phyloP scores from a whole-genome alignment of 768 basidiomycete genomes.

The Pleurotus citrinopileatus region DNA sequence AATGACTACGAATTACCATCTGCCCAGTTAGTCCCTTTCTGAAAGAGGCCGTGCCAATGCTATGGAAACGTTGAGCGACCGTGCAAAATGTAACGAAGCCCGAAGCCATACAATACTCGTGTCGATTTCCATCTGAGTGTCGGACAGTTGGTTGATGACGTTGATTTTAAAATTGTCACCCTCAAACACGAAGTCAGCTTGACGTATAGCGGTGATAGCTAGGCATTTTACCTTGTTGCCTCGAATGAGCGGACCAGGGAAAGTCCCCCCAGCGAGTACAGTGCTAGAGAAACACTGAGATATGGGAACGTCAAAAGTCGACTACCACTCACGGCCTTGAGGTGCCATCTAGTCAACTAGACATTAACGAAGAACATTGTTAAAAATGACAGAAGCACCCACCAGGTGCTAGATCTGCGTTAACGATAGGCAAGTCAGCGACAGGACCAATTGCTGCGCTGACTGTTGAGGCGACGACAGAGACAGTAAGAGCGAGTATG shows the following conservation, averaged over 20 bases:
- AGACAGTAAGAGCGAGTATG: neutral
- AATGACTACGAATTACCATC: conserved; percentile 30
- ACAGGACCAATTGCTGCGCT: conserved; percentile 5
- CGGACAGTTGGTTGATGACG: neutral
- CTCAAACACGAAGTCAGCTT: neutral
- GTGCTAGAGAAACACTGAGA: neutral
- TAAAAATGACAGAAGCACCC: neutral
- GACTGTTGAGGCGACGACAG: neutral
- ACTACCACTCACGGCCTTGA: neutral
- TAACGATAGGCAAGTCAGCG: conserved; percentile 5
- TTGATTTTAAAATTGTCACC: conserved; percentile 8
- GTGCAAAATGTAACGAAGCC: neutral
- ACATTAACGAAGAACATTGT: neutral
- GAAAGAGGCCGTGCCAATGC: conserved; percentile 57
- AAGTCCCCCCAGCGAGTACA: conserved; percentile 6
- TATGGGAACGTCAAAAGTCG: neutral
- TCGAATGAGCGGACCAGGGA: conserved; percentile 6
- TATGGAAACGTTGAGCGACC: conserved; percentile 9
- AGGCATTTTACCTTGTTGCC: conserved; percentile 8
- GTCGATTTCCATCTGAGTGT: neutral
- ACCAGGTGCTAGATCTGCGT: conserved; percentile 5
- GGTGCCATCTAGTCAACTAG: neutral
- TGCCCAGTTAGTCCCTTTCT: conserved; percentile 37
- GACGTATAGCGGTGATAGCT: neutral
- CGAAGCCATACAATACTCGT: conserved; percentile 2